phyloP scores from a whole-genome alignment of 1,284 basidiomycete genomes.

The Melampsora americana region DNA sequence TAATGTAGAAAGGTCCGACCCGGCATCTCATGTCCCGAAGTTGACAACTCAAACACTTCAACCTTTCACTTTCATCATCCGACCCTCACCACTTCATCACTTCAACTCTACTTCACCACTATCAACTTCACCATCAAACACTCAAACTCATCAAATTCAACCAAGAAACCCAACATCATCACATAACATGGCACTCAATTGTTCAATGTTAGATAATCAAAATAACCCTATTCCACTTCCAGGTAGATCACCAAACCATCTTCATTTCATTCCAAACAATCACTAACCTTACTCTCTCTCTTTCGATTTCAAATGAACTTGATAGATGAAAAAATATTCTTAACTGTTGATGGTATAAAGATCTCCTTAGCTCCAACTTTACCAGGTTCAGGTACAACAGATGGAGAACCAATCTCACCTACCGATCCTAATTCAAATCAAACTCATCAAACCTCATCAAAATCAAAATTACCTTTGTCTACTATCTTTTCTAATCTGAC shows the following conservation, averaged over 20 bases:
- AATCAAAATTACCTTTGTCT: constrained; percentile 13
- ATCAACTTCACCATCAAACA: no score
- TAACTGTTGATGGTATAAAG: constrained; percentile 1
- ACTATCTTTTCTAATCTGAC: constrained; percentile 8
- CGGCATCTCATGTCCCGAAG: no score
- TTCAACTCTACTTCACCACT: no score
- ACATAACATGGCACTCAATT: constrained; percentile 32
- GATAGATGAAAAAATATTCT: constrained; percentile 30
- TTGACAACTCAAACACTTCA: no score
- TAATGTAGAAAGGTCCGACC: no score
- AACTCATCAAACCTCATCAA: not conserved
- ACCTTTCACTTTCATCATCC: no score
- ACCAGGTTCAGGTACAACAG: constrained; percentile 19
- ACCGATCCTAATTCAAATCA: not conserved
- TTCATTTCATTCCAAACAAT: not conserved
- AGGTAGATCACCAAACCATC: not conserved
- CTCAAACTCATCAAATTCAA: not conserved
- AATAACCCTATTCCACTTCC: constrained; percentile 25
- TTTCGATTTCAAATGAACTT: not conserved
- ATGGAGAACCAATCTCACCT: not conserved
- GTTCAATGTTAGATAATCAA: constrained; percentile 19
- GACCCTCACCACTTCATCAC: no score
- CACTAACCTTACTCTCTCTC: not conserved
- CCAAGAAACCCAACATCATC: not conserved
- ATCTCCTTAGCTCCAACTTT: constrained; percentile 17